A percentile compares a stretch with the other conserved stretches of the same genome.
phyloP scores from a whole-genome alignment of 306 rosid species.

The Oxytropis ochrocephala region DNA sequence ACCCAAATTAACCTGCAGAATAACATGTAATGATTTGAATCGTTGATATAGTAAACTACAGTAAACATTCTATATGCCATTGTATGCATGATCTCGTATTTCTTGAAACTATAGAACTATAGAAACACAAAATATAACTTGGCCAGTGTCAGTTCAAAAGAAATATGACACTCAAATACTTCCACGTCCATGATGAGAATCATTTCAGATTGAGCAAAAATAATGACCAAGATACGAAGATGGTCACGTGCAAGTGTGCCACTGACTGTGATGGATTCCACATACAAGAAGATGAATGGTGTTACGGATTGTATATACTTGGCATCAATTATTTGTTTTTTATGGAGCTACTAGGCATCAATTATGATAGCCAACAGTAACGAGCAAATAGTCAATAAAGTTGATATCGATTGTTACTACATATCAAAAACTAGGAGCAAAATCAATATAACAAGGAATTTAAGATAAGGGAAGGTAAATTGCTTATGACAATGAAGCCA shows the following conservation, averaged over 20 bases:
- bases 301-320: slow-evolving; percentile 10
- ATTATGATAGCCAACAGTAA: too few relatives aligned
- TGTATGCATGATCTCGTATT: slow-evolving; percentile 4
- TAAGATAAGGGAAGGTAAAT: too few relatives aligned
- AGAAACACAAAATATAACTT: background rate
- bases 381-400: too few relatives aligned
- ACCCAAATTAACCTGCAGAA: slow-evolving; percentile 82
- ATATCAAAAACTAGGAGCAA: too few relatives aligned
- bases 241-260: background rate
- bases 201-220: slow-evolving; percentile 9
- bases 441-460: too few relatives aligned
- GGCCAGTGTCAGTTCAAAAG: slow-evolving; percentile 1
- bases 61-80: slow-evolving; percentile 1
- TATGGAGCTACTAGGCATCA: too few relatives aligned
- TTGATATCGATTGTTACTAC: too few relatives aligned
- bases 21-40: slow-evolving; percentile 11
- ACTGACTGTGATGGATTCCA: slow-evolving; percentile 1
- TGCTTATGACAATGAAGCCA: background rate
- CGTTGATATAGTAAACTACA: slow-evolving; percentile 3
- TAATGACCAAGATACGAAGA: background rate
- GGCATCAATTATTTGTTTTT: too few relatives aligned
- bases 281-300: slow-evolving; percentile 1
- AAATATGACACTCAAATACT: background rate
- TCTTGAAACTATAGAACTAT: background rate
- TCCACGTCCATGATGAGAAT: background rate